A percentile compares a stretch with the other conserved stretches of the same genome.
phyloP scores from a whole-genome alignment of 2,329 filamentous ascomycete genomes.

The Nemania serpens region DNA sequence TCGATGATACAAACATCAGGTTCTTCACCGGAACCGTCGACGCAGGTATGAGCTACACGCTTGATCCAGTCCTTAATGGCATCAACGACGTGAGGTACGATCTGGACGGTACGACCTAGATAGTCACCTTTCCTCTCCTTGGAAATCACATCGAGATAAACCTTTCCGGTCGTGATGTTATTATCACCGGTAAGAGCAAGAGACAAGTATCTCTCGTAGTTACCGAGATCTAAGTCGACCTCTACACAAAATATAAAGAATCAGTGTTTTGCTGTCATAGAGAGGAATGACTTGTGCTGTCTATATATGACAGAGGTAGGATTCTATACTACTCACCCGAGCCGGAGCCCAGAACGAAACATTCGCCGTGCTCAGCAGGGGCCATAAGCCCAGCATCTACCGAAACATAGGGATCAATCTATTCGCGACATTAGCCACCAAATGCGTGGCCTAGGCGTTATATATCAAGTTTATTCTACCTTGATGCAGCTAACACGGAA shows the following conservation, averaged over 20 bases:
- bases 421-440: slow-evolving; percentile 39
- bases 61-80: slow-evolving; percentile 93
- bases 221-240: slow-evolving; percentile 60
- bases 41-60: slow-evolving; percentile 80
- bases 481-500: slow-evolving; percentile 64
- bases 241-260: slow-evolving; percentile 31
- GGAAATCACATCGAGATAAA: slow-evolving; percentile 87
- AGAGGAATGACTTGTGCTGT: background rate
- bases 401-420: slow-evolving; percentile 72
- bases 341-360: slow-evolving; percentile 84
- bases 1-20: slow-evolving; percentile 89
- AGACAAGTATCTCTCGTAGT: slow-evolving; percentile 72
- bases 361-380: slow-evolving; percentile 66
- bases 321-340: slow-evolving; percentile 23
- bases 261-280: background rate
- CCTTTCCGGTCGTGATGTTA: slow-evolving; percentile 98
- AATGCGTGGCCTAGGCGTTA: background rate
- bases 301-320: background rate
- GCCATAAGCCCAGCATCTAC: slow-evolving; percentile 68
- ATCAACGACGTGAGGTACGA: slow-evolving; percentile 90
- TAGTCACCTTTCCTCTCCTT: slow-evolving; percentile 72
- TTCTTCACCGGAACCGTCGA: slow-evolving; percentile 79
- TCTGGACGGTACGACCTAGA: slow-evolving; percentile 85
- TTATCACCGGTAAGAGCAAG: slow-evolving; percentile 82
- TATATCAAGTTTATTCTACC: slow-evolving; percentile 49